phyloP scores from a whole-genome alignment of 352 stramenopile genomes.

The Saprolegnia diclina region DNA sequence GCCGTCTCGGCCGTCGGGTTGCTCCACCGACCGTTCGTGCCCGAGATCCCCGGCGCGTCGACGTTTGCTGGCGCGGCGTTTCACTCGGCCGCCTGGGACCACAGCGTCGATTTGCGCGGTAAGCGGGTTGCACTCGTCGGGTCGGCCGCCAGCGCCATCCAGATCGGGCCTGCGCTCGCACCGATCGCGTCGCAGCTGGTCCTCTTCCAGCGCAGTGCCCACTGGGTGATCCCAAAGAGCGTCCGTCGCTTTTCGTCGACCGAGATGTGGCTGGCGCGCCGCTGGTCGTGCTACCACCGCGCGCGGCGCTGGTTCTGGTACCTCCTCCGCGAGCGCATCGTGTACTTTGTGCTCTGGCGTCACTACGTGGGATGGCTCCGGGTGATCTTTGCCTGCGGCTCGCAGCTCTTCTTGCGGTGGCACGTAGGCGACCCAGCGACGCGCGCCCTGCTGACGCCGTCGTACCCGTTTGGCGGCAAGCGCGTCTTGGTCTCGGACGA shows the following conservation, averaged over 20 bases:
- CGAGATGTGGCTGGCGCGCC: neutral
- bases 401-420: neutral
- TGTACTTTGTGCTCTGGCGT: neutral
- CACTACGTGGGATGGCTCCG: neutral
- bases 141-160: conserved; percentile 24
- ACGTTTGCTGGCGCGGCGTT: conserved; percentile 23
- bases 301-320: neutral
- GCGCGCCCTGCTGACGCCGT: conserved; percentile 23
- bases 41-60: conserved; percentile 26
- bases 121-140: conserved; percentile 26
- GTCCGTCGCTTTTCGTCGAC: neutral
- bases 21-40: neutral
- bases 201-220: conserved; percentile 29
- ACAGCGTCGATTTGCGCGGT: conserved; percentile 23
- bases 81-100: conserved; percentile 24
- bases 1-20: neutral
- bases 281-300: neutral
- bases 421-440: conserved; percentile 1
- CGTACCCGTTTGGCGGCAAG: conserved; percentile 28
- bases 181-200: conserved; percentile 10
- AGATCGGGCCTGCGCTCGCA: conserved; percentile 14
- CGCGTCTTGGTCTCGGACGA: conserved; percentile 27
- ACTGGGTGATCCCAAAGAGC: conserved; percentile 24
- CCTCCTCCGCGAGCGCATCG: neutral
- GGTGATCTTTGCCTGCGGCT: neutral